Base-by-base conservation (phyloP, 345 rosid genomes). In the Raphanus sativus region DNA sequence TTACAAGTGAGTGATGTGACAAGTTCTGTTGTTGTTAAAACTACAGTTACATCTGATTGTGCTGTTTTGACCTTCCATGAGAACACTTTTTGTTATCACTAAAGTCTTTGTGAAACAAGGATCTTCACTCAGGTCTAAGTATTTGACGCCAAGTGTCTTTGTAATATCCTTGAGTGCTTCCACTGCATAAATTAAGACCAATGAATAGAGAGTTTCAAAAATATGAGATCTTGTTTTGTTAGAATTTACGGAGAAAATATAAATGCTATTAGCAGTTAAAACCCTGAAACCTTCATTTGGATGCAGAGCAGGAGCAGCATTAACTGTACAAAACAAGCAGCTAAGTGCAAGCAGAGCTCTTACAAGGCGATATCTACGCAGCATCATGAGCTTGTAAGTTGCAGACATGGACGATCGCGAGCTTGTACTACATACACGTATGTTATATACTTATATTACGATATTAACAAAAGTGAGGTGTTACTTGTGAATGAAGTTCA, bases 1-100 rank as follows among this genome's bases (percentile, higher is more conserved):
- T 50, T 70, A 80, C 83, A 80, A 80, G 38, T 80, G 72, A n/a
- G 77, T 80, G 40, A 80, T 75, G 33, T 71, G 80, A 65, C 83
- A 75, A 64, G 83, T 80, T 3, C 0, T 75, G 34, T 80, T 80
- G 60, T 80, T 80, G 68, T 80, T 11, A 2, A 80, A 80, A 48
- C 8, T 0, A 65, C 83, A 75, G 9, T 80, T 45, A 64, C 83
- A 80, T 80, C 12, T 75, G 55, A 80, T 70, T 38, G 73, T 75
- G 62, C 83, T 80, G 73, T 68, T 80, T n/a, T 75, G 73, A 6
- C 73, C 76, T 75, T 42, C 76, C 32, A 58, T 70, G 32, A 48
- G 71, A 28, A 54, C 69, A 40, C 50, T 62, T 21, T 55, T 29
- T 34, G 83, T 80, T 80, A 80, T 80, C 11, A 69, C 45, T 5